Percentiles rank a stretch among this genome's conserved stretches.
These are phyloP conservation scores for Paramyrothecium roridum DNA, from an alignment of 2,329 filamentous ascomycete species.

Conservation along the genomic window DNA sequence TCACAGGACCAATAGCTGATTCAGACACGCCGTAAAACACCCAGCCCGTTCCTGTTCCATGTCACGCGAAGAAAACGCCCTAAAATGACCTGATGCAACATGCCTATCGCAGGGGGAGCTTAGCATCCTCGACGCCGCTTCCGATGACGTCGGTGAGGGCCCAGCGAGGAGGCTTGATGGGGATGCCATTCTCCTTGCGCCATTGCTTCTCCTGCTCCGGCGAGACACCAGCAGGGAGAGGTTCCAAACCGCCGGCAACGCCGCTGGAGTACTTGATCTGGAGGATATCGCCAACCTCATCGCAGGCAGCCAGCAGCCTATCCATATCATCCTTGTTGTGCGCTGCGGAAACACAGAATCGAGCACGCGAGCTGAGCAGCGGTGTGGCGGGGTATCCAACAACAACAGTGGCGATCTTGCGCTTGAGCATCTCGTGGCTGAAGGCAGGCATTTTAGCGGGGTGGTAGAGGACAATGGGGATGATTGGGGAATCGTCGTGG, in stretches of 20 bases:
- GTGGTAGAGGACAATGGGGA: slow-evolving; percentile 91
- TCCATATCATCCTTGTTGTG: slow-evolving; percentile 99
- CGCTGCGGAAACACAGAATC: slow-evolving; percentile 92
- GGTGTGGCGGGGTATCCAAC: slow-evolving; percentile 97
- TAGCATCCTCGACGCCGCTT: slow-evolving; percentile 71
- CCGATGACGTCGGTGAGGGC: slow-evolving; percentile 77
- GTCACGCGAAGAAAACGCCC: slow-evolving; percentile 14
- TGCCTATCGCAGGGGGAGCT: slow-evolving; percentile 63
- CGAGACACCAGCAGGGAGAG: slow-evolving; percentile 67
- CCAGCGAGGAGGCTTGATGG: slow-evolving; percentile 78
- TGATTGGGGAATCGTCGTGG: slow-evolving; percentile 96
- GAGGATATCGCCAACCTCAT: slow-evolving; percentile 86
- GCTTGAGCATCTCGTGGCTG: slow-evolving; percentile 96
- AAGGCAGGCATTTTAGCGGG: slow-evolving; percentile 99
- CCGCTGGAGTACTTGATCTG: slow-evolving; percentile 98
- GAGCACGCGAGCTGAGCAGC: slow-evolving; percentile 87
- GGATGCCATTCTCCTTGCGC: slow-evolving; percentile 58
- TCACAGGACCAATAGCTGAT: not conserved
- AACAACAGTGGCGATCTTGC: slow-evolving; percentile 96
- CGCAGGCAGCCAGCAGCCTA: slow-evolving; percentile 80
- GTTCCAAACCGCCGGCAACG: slow-evolving; percentile 81
- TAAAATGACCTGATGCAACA: slow-evolving; percentile 11
- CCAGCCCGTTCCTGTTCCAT: not conserved
- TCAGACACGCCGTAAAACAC: slow-evolving; percentile 3
- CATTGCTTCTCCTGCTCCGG: slow-evolving; percentile 71